Evolutionary conservation across 2,329 filamentous ascomycete species (phyloP), one percentile per base, ranked within the genome.

Genomic region (Penicillium sp.): DNA sequence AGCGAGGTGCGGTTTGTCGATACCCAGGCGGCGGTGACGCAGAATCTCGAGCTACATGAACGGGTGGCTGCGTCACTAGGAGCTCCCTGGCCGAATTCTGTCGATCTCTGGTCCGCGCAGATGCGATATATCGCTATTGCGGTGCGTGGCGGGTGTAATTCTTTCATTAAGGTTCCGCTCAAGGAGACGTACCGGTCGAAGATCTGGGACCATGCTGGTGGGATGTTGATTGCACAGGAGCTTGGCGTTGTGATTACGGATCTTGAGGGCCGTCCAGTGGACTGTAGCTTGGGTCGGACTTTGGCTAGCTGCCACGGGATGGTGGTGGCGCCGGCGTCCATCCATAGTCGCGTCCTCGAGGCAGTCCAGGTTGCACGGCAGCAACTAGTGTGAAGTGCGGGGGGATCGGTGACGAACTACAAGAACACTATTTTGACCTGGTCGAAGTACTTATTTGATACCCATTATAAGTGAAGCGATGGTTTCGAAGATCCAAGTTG

Each of bases 151-250:
- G 67, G 67, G 16, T 68, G 68, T 17, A 69, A 73, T 47, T 65
- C 71, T 16, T 64, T 72, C 51, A 50, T 76, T 11, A 69, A 73
- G 29, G 67, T 74, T 16, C 69, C 71, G 6, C 61, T 60, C 36
- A 63, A 64, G 3, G 47, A 58, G 20, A 55, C 58, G 6, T 65
- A 73, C 44, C 70, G 65, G 20, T 71, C 70, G 1, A 67, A 68
- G 39, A 60, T 74, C n/a, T 77, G 73, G 73, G 74, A 77, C 52
- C 74, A 77, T 55, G 71, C 71, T 1, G 73, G 73, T 4, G 73
- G 73, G 0, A 68, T 73, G 48, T 52, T 76, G 16, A 64, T 77
- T 29, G 70, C 65, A 37, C 55, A 69, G 38, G 74, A 77, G 50
- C 62, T 68, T 1, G 74, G 74, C 5, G 71, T 69, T 6, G 58